Evolutionary conservation across 106 monocot species (phyloP).

Genomic region (Dactylorhiza incarnata): DNA sequence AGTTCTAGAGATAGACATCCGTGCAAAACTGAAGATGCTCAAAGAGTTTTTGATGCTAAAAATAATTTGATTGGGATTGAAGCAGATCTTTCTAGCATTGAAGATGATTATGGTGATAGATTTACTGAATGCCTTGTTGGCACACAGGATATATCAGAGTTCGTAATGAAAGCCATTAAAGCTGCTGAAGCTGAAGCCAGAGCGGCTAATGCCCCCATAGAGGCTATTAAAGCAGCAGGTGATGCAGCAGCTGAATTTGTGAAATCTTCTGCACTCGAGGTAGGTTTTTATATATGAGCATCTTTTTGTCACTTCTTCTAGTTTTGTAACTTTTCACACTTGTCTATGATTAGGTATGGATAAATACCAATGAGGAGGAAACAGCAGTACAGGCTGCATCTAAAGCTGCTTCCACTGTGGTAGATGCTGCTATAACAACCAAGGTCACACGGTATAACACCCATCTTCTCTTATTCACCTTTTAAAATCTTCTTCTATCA

Average conservation of each 20-base stretch:
- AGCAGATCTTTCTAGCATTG: constrained; percentile 4
- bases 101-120: constrained; percentile 54
- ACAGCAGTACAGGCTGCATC: constrained; percentile 74
- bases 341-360: constrained; percentile 46
- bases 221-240: constrained; percentile 83
- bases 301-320: background rate
- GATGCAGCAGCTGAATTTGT: constrained; percentile 96
- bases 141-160: constrained; percentile 68
- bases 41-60: constrained; percentile 24
- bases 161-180: constrained; percentile 64
- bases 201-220: constrained; percentile 66
- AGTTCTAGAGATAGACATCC: constrained; percentile 27
- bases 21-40: constrained; percentile 36
- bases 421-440: constrained; percentile 79
- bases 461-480: background rate
- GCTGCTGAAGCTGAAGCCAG: constrained; percentile 87
- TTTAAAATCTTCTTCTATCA: background rate
- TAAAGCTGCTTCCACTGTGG: constrained; percentile 79
- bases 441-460: constrained; percentile 32
- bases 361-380: constrained; percentile 56
- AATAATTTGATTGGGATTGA: constrained; percentile 19
- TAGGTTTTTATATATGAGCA: constrained; percentile 11
- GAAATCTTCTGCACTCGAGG: constrained; percentile 73
- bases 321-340: background rate
- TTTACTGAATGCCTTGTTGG: constrained; percentile 62